Conservation (phyloP, 768 basidiomycete species). For the Tricholoma sp. region DNA sequence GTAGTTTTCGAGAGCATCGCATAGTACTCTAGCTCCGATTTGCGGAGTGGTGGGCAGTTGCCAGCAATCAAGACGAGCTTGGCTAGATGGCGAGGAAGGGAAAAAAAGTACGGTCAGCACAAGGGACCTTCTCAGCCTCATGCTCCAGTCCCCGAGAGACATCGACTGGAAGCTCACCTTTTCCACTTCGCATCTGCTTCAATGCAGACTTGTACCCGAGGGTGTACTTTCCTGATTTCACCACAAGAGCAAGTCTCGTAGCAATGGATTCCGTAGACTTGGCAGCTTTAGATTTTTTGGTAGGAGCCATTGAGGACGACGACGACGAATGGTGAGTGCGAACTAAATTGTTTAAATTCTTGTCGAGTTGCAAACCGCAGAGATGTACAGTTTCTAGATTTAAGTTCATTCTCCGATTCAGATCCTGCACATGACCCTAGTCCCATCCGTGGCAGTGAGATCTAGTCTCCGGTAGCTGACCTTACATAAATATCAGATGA, state of each 20-base stretch:
- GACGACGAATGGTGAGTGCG: background rate
- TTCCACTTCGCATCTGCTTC: slow-evolving; percentile 97
- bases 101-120: slow-evolving; percentile 46
- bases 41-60: slow-evolving; percentile 98
- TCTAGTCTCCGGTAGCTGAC: too few relatives aligned
- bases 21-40: slow-evolving; percentile 99
- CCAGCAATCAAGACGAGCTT: slow-evolving; percentile 98
- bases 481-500: too few relatives aligned
- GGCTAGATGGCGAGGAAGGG: slow-evolving; percentile 47
- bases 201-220: slow-evolving; percentile 98
- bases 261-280: slow-evolving; percentile 94
- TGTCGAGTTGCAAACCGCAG: slow-evolving; percentile 1
- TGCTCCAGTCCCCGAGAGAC: slow-evolving; percentile 92
- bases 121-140: slow-evolving; percentile 99
- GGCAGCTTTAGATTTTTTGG: slow-evolving; percentile 91
- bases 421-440: slow-evolving; percentile 4
- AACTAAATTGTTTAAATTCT: background rate
- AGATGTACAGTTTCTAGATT: slow-evolving; percentile 26
- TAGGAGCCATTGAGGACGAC: slow-evolving; percentile 68
- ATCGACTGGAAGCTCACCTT: slow-evolving; percentile 64
- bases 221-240: slow-evolving; percentile 97
- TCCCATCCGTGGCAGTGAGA: too few relatives aligned
- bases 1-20: slow-evolving; percentile 99
- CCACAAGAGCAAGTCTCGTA: slow-evolving; percentile 88
- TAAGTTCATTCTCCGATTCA: slow-evolving; percentile 24